These are phyloP conservation scores for Umbellularia californica DNA, from an alignment of 164 flowering plant genomes.

Conservation along the genomic window DNA sequence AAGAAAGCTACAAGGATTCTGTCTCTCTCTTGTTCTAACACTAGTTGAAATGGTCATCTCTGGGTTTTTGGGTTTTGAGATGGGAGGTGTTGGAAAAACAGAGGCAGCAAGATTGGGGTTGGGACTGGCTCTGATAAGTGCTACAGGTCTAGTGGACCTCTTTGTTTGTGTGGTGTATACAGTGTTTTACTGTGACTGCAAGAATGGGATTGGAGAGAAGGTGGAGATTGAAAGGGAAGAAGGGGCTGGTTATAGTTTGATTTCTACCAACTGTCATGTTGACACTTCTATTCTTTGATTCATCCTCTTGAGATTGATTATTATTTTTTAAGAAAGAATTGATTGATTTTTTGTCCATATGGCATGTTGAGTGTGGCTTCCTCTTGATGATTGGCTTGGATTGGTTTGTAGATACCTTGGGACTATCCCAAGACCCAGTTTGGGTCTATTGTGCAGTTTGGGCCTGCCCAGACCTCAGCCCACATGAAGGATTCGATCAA, in stretches of 20 bases:
- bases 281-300: neutral
- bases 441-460: too few species aligned
- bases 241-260: neutral
- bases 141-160: constrained; percentile 8
- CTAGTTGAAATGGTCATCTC: neutral
- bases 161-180: constrained; percentile 19
- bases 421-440: too few species aligned
- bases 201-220: constrained; percentile 27
- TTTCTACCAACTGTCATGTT: neutral
- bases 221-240: neutral
- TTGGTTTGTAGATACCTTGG: too few species aligned
- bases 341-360: too few species aligned
- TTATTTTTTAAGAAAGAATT: too few species aligned
- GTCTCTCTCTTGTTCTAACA: constrained; percentile 12
- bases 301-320: neutral
- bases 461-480: too few species aligned
- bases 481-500: too few species aligned
- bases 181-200: constrained; percentile 29
- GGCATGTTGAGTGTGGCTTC: too few species aligned
- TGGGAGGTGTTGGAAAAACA: neutral
- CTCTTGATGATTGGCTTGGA: too few species aligned
- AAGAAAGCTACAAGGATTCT: constrained; percentile 19
- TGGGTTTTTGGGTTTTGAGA: constrained; percentile 1
- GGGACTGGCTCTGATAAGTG: constrained; percentile 6
- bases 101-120: neutral